Conservation (phyloP, 2,329 filamentous ascomycete species). For the Ascochyta fabae region DNA sequence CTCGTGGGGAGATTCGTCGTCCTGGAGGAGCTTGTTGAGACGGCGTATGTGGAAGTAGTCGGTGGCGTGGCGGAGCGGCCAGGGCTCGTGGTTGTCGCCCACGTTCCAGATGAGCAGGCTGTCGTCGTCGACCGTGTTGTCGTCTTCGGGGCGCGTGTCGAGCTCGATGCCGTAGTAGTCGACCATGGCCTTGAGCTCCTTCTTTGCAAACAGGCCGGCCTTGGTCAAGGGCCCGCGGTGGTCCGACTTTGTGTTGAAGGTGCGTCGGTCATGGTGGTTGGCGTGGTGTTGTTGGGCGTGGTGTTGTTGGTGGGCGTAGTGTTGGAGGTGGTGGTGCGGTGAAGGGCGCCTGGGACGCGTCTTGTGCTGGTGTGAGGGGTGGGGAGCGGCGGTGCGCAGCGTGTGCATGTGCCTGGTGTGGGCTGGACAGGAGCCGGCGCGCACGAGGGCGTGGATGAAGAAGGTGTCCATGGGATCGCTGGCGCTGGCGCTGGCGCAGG, state of each 20-base stretch:
- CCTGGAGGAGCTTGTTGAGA: conserved; percentile 50
- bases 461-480: conserved; percentile 55
- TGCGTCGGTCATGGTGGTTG: conserved; percentile 15
- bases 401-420: conserved; percentile 51
- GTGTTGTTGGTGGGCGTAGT: not conserved
- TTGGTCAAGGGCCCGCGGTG: conserved; percentile 30
- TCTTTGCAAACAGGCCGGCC: conserved; percentile 44
- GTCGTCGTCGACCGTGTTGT: conserved; percentile 35
- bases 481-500: no score
- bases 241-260: conserved; percentile 14
- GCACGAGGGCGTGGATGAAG: conserved; percentile 61
- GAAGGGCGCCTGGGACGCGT: not conserved
- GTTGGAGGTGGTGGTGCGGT: not conserved
- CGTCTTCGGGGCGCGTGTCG: conserved; percentile 31
- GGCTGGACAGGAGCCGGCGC: conserved; percentile 59
- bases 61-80: conserved; percentile 39
- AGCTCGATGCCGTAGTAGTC: conserved; percentile 53
- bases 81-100: conserved; percentile 42
- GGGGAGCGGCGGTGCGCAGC: conserved; percentile 13
- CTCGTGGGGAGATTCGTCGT: conserved; percentile 54
- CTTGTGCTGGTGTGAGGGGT: conserved; percentile 2
- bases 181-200: conserved; percentile 57
- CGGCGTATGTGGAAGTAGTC: conserved; percentile 46
- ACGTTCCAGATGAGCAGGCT: conserved; percentile 41
- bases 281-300: not conserved